Evolutionary conservation across 257 asterid species (phyloP).

Genomic region (Solanum peruvianum): DNA sequence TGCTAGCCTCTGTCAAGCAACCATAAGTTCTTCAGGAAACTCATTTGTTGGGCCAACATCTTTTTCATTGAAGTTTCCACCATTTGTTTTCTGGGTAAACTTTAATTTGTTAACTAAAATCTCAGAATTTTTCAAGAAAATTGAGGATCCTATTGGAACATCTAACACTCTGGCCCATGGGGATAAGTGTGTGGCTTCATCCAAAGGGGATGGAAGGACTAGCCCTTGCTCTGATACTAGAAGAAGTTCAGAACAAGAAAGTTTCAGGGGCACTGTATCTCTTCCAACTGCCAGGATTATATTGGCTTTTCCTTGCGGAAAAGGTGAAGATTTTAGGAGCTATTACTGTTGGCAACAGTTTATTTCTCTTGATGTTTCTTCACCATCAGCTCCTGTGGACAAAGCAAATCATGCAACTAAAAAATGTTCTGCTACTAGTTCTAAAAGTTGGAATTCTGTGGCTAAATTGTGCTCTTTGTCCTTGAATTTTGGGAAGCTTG

Average conservation of each 20-base stretch:
- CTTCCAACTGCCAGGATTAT: slow-evolving; percentile 72
- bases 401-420: slow-evolving; percentile 26
- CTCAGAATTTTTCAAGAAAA: slow-evolving; percentile 36
- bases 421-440: slow-evolving; percentile 23
- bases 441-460: slow-evolving; percentile 22
- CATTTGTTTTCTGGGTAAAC: slow-evolving; percentile 66
- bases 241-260: slow-evolving; percentile 18
- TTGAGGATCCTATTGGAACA: slow-evolving; percentile 25
- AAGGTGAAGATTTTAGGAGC: slow-evolving; percentile 25
- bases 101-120: slow-evolving; percentile 33
- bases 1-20: slow-evolving; percentile 41
- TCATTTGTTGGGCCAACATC: slow-evolving; percentile 42
- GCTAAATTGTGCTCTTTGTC: slow-evolving; percentile 46
- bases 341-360: slow-evolving; percentile 56
- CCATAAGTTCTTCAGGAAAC: slow-evolving; percentile 39
- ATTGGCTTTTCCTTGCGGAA: slow-evolving; percentile 51
- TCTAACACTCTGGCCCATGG: slow-evolving; percentile 14
- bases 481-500: slow-evolving; percentile 43
- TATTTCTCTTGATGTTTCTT: slow-evolving; percentile 59
- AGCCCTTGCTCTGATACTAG: slow-evolving; percentile 15
- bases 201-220: slow-evolving; percentile 23
- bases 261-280: slow-evolving; percentile 42
- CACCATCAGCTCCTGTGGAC: slow-evolving; percentile 21
- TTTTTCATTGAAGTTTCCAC: slow-evolving; percentile 64
- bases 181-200: slow-evolving; percentile 10